Conservation (phyloP, 345 rosid species). For the Populus pruinosa region DNA sequence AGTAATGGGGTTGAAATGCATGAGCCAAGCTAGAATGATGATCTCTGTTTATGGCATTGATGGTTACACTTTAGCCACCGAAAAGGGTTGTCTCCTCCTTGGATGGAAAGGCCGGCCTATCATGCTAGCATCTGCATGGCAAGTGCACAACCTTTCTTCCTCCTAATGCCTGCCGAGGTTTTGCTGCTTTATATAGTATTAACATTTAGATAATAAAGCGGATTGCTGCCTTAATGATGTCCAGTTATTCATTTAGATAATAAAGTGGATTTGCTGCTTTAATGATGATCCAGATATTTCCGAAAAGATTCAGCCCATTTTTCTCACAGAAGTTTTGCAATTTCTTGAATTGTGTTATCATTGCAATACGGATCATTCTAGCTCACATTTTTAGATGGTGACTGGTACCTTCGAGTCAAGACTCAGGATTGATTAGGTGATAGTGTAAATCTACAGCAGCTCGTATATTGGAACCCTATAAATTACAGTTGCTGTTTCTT, state of each 20-base stretch:
- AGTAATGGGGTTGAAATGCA: constrained; percentile 42
- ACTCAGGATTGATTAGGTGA: too few species aligned
- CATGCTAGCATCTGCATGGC: constrained; percentile 70
- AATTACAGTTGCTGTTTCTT: too few species aligned
- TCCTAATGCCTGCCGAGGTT: constrained; percentile 3
- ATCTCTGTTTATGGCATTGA: constrained; percentile 56
- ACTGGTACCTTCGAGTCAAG: too few species aligned
- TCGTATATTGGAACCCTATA: too few species aligned
- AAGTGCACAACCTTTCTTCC: constrained; percentile 29
- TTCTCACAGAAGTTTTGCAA: too few species aligned
- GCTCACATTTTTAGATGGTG: too few species aligned
- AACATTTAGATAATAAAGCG: neutral
- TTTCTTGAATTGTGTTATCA: too few species aligned
- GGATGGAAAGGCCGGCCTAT: constrained; percentile 71
- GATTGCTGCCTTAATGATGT: constrained; percentile 5
- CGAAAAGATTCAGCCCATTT: neutral
- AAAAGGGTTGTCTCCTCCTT: constrained; percentile 54
- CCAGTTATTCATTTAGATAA: neutral
- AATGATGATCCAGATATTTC: neutral
- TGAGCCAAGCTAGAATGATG: constrained; percentile 59
- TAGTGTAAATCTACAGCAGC: too few species aligned
- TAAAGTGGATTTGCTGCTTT: constrained; percentile 5
- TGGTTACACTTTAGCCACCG: constrained; percentile 46
- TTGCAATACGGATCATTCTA: too few species aligned
- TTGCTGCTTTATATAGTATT: neutral